phyloP scores from a whole-genome alignment of 495 filamentous ascomycete genomes.

The Parachaetomium inaequale region DNA sequence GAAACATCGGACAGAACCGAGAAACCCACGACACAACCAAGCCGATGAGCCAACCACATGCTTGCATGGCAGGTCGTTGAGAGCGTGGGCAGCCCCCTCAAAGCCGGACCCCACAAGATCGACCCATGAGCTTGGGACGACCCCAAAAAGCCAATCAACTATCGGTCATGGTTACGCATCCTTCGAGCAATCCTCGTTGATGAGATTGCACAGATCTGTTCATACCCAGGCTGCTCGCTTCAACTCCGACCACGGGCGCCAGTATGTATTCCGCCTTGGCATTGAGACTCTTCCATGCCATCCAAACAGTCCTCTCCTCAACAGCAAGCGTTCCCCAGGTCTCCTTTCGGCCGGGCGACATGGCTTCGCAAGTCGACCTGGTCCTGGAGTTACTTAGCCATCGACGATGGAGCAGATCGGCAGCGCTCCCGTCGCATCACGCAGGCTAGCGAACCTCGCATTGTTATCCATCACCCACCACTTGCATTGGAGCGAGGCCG shows the following conservation, averaged over 20 bases:
- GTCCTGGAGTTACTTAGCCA: too few relatives aligned
- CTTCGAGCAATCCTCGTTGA: constrained; percentile 2
- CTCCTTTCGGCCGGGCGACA: background rate
- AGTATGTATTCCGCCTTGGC: constrained; percentile 10
- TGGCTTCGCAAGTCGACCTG: background rate
- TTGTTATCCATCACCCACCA: background rate
- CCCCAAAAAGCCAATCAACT: constrained; percentile 5
- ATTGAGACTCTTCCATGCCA: constrained; percentile 1
- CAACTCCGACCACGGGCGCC: background rate
- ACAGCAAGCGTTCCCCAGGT: background rate
- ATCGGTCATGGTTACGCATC: background rate
- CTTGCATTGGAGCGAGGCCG: background rate
- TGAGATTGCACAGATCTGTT: background rate
- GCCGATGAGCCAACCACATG: constrained; percentile 6
- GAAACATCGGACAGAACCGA: constrained; percentile 3
- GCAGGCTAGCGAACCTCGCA: background rate
- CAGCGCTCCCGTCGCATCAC: background rate
- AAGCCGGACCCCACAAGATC: constrained; percentile 5
- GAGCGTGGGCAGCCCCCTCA: background rate
- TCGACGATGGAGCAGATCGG: background rate
- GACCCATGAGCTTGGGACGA: constrained; percentile 14
- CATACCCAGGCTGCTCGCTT: background rate
- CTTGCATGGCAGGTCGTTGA: background rate
- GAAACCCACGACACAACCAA: constrained; percentile 4
- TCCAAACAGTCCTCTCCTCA: background rate